Evolutionary conservation across 495 filamentous ascomycete genomes (phyloP).

Genomic region (Tuber melanosporum): DNA sequence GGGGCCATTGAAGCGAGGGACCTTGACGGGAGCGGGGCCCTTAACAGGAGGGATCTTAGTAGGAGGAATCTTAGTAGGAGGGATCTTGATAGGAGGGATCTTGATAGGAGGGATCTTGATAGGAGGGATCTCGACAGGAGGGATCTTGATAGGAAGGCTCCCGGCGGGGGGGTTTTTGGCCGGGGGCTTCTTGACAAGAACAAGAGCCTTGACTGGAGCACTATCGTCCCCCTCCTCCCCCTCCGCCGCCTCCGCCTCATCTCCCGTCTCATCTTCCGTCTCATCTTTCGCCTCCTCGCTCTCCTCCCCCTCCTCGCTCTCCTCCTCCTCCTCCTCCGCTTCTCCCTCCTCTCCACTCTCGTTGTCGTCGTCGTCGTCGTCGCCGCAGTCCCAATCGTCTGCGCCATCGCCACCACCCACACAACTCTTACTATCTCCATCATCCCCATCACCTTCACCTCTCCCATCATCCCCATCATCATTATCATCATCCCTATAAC

Average conservation of each 20-base stretch:
- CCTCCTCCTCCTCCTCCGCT: constrained; percentile 1
- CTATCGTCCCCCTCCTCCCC: neutral
- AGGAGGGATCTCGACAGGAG: neutral
- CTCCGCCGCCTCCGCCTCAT: neutral
- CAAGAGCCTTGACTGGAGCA: neutral
- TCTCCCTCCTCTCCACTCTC: neutral
- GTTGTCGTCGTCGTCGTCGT: too few species aligned
- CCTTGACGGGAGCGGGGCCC: too few species aligned
- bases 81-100: neutral
- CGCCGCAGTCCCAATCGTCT: too few species aligned
- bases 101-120: neutral
- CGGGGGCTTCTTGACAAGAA: neutral
- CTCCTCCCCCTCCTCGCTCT: neutral
- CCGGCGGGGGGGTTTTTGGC: neutral
- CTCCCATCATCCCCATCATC: too few species aligned
- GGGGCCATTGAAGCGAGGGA: too few species aligned
- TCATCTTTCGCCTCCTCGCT: neutral
- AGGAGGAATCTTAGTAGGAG: too few species aligned
- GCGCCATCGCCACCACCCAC: too few species aligned
- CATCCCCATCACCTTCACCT: too few species aligned
- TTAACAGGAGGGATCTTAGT: neutral
- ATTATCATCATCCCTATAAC: neutral
- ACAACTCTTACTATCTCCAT: too few species aligned
- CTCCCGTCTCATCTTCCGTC: neutral
- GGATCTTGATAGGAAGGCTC: neutral